Base-by-base conservation (phyloP, 129 eudicot genomes). In the Tanacetum coccineum region DNA sequence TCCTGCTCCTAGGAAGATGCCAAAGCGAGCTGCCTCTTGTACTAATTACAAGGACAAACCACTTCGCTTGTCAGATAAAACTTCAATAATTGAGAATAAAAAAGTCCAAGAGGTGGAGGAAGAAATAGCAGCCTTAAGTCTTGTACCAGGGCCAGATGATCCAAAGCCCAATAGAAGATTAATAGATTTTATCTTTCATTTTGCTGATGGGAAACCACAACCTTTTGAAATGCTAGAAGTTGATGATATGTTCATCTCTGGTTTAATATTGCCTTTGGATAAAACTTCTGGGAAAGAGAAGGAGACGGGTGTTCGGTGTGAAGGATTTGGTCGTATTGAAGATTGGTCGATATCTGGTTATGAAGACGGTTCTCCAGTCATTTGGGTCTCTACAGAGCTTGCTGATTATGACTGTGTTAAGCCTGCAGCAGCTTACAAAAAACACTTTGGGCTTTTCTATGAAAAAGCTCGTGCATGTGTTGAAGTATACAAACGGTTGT, bases 351-450 rank as follows among this genome's bases (percentile, higher is more conserved):
- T 88, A 18, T 88, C 96, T 54, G 96, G 96, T 15, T 88, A 84
- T 54, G 96, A 88, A 80, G 96, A 88, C 42, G 96, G 96, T 6
- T 68, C 74, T 3, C 96, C 96, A 4, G 78, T 80, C 25, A 78
- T 88, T 57, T 88, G 96, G 96, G 73, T 88, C 12, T 88, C 96
- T 3, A 88, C 96, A n/a, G 87, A 85, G 1, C 71, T 83, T 51
- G 96, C 91, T 51, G 96, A 88, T 69, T 88, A 88, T 76, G 87
- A 85, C 66, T 88, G 96, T 74, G 75, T 82, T 21, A 83, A 80
- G 53, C 89, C 96, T 44, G 78, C 92, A 10, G 80, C 62, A 36
- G 62, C 72, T 60, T 88, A 80, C 85, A 83, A 77, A 68, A 85
- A 79, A 55, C 80, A 76, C 10, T 83, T 76, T 21, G 87, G 77